These are phyloP conservation scores for Vaccinium macrocarpon DNA, from an alignment of 148 eudicot genomes.

Conservation along the genomic window DNA sequence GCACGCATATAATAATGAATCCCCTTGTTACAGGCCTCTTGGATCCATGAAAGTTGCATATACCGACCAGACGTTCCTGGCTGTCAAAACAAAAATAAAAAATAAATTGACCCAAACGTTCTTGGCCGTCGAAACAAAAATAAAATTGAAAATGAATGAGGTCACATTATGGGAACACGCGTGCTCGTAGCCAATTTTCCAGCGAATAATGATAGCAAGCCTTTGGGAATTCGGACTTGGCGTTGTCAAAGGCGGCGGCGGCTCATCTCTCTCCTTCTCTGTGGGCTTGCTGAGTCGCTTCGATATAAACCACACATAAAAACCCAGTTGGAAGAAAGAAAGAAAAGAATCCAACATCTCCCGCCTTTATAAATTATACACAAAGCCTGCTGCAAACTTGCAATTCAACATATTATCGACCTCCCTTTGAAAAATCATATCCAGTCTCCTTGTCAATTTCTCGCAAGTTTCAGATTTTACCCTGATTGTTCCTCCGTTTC, in stretches of 20 bases:
- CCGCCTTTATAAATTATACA: neutral
- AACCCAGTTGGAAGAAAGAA: neutral
- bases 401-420: neutral
- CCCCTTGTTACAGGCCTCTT: too few species aligned
- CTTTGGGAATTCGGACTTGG: neutral
- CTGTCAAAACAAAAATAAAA: too few species aligned
- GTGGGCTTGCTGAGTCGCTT: neutral
- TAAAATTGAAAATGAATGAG: neutral
- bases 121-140: too few species aligned
- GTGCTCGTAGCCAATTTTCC: neutral
- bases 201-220: too few species aligned
- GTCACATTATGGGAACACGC: neutral
- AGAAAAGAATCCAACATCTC: neutral
- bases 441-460: neutral
- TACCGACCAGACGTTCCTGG: too few species aligned
- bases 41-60: too few species aligned
- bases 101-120: too few species aligned
- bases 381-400: neutral
- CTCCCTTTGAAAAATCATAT: slow-evolving; percentile 1
- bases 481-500: neutral
- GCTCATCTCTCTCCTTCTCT: neutral
- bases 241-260: neutral
- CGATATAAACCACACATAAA: neutral
- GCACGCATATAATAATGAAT: too few species aligned
- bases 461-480: slow-evolving; percentile 10